Base-by-base conservation (phyloP, 352 stramenopile genomes). In the Discostella stelligera region DNA sequence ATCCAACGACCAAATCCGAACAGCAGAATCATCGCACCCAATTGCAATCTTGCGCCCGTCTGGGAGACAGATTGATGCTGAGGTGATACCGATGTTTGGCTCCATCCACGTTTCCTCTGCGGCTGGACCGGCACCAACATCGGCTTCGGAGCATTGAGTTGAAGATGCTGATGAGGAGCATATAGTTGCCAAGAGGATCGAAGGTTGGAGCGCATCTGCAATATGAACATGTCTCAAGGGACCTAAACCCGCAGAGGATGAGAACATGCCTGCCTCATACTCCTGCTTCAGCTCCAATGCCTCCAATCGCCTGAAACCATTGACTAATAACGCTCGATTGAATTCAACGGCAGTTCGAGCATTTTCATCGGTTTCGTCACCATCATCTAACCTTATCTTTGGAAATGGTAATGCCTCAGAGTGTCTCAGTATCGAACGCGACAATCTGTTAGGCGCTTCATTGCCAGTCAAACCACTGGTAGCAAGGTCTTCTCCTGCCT, bases 281-380 rank as follows among this genome's bases (percentile, higher is more conserved):
- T 90, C 80, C 20, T 77, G 67, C 60, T 91, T 91, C 23, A 83
- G 71, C 75, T 93, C 88, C 30, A 93, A 75, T 3, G 88, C 88
- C 79, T 91, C 88, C 37, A 93, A 73, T 37, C 85, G 60, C n/a
- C 85, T 84, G 81, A 93, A 93, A 23, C 88, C 88, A 80, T 91
- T 86, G 21, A 90, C 50, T 21, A 93, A 55, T 11, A 93, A 53
- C 18, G 88, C 72, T 30, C 88, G 77, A 74, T 93, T 93, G 58
- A 91, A 93, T 63, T 88, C 82, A 0, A 93, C 83, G 6, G 52
- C 21, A 0, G 65, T 52, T 52, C 72, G 66, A 25, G 54, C 27
- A 49, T 67, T 39, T 20, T 82, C 83, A 30, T 68, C n/a, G 27
- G 67, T 48, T 23, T 79, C 85, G 10, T 76, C 71, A 61, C 50